phyloP scores from a whole-genome alignment of 140 eudicot genomes.

The Oenanthe javanica region DNA sequence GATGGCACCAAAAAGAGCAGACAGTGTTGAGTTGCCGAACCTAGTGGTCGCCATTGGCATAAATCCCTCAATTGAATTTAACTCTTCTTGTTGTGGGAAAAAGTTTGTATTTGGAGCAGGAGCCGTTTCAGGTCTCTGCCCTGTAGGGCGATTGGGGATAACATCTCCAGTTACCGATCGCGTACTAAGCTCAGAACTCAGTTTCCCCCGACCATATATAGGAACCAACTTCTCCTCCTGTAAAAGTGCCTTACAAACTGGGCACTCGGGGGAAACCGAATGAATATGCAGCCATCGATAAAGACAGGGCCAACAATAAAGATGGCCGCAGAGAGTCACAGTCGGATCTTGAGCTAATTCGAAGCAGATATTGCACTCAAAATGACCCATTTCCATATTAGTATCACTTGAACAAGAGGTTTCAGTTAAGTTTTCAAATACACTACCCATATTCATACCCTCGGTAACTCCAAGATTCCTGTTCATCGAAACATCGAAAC shows the following conservation, averaged over 20 bases:
- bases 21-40: slow-evolving; percentile 44
- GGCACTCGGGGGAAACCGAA: slow-evolving; percentile 51
- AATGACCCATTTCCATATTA: slow-evolving; percentile 32
- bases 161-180: slow-evolving; percentile 18
- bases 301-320: slow-evolving; percentile 74
- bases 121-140: slow-evolving; percentile 56
- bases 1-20: slow-evolving; percentile 44
- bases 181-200: slow-evolving; percentile 28
- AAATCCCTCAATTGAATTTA: slow-evolving; percentile 34
- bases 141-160: slow-evolving; percentile 54
- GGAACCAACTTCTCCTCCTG: slow-evolving; percentile 58
- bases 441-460: slow-evolving; percentile 25
- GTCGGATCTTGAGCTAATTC: slow-evolving; percentile 66
- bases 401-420: slow-evolving; percentile 23
- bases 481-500: not conserved
- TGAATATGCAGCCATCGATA: slow-evolving; percentile 56
- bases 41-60: slow-evolving; percentile 46
- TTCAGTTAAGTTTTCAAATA: slow-evolving; percentile 21
- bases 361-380: slow-evolving; percentile 68
- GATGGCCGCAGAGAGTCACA: slow-evolving; percentile 71
- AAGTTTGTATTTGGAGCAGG: slow-evolving; percentile 37
- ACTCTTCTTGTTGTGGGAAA: slow-evolving; percentile 38
- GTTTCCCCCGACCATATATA: slow-evolving; percentile 59
- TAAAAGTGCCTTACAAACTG: slow-evolving; percentile 56
- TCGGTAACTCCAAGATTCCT: slow-evolving; percentile 18